phyloP scores from a whole-genome alignment of 2,329 filamentous ascomycete species.

The Neopestalotiopsis clavispora region DNA sequence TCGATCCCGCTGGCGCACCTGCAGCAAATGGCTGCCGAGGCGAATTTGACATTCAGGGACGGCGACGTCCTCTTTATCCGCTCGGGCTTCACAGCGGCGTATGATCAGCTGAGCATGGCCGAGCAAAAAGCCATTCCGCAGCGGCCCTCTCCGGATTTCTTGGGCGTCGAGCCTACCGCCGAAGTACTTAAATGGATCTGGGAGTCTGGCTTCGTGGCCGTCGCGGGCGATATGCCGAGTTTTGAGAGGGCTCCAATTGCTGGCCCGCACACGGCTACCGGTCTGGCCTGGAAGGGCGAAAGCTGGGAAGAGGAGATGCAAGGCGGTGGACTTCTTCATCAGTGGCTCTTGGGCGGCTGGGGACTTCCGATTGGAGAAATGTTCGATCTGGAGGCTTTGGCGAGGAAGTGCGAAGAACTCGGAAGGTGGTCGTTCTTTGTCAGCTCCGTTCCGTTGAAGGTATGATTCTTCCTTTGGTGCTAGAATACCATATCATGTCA shows the following conservation, averaged over 20 bases:
- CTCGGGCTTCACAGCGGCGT: slow-evolving; percentile 38
- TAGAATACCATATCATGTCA: background rate
- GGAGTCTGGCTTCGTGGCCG: slow-evolving; percentile 49
- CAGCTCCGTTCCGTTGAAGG: slow-evolving; percentile 41
- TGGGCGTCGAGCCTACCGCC: slow-evolving; percentile 43
- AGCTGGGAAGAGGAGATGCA: slow-evolving; percentile 15
- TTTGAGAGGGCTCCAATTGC: slow-evolving; percentile 48
- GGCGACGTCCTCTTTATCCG: slow-evolving; percentile 47
- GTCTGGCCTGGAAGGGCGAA: slow-evolving; percentile 15
- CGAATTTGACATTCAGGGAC: slow-evolving; percentile 37
- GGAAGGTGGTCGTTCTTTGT: slow-evolving; percentile 47
- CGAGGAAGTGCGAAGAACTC: slow-evolving; percentile 36
- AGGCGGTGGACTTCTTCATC: slow-evolving; percentile 31
- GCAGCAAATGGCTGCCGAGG: slow-evolving; percentile 38
- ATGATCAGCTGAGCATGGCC: slow-evolving; percentile 28
- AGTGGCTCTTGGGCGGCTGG: slow-evolving; percentile 54
- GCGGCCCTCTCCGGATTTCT: slow-evolving; percentile 33
- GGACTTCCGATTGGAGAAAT: slow-evolving; percentile 56
- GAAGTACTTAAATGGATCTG: slow-evolving; percentile 49
- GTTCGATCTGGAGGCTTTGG: slow-evolving; percentile 49
- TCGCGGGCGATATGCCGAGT: slow-evolving; percentile 46
- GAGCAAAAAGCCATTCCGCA: slow-evolving; percentile 33
- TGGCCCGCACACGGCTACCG: slow-evolving; percentile 30
- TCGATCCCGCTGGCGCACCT: slow-evolving; percentile 31
- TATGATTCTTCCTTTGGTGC: slow-evolving; percentile 12